Evolutionary conservation across 306 rosid species (phyloP), one percentile per base, ranked within the genome.

Genomic region (Lathyrus sativus): DNA sequence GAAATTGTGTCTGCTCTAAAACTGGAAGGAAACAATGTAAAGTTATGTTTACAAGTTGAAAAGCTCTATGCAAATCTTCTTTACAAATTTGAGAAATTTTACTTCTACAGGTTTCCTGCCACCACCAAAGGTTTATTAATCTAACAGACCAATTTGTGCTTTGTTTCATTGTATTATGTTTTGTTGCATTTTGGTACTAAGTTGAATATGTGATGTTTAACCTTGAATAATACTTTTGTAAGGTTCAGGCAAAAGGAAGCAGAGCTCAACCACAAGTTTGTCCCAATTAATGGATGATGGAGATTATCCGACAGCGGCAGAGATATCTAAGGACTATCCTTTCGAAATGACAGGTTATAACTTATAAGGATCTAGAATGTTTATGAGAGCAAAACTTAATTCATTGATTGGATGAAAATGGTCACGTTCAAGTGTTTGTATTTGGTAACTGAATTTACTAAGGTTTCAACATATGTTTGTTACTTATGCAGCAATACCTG

Each of bases 1-100:
- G 86, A 78, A 72, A 63, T 82, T 12, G 83, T 50, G 37, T 55
- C 62, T 13, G 81, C 81, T 46, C 64, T 82, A 10, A 75, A 72
- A 68, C 65, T 82, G 71, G 76, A 78, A 62, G 81, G 83, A 49
- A 56, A 31, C 10, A 67, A 29, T 44, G 68, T 29, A 4, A 68
- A 72, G 9, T 33, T 82, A 75, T 67, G 71, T 35, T 42, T 35
- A 67, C 83, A 78, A 72, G 49, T 82, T 39, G 80, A 82, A 71
- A 78, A 55, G 44, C 68, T 76, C 58, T 82, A 82, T 28, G 73
- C 56, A 14, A 37, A 7, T 39, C 64, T 82, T 75, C 74, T 82
- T 38, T 78, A 75, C 63, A 67, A 48, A 28, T 78, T 74, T 29
- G 86, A 78, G 78, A 74, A 71, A 78, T 35, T 74, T 66, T 71